phyloP scores from a whole-genome alignment of 371 early-diverging fungal genomes.

The Mucor saturninus region DNA sequence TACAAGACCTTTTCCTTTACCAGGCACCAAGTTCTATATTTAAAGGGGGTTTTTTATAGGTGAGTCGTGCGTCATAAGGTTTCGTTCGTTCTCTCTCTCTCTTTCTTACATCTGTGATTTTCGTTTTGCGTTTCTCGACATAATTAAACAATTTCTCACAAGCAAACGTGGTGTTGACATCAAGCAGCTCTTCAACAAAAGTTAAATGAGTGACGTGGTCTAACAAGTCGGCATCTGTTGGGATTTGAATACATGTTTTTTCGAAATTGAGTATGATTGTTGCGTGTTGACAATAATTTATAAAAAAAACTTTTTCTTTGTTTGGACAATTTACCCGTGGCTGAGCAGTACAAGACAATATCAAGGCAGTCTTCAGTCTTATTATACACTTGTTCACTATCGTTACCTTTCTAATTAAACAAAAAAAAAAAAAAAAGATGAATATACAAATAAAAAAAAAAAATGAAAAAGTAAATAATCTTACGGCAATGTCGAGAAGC shows the following conservation, averaged over 20 bases:
- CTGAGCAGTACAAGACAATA: constrained; percentile 40
- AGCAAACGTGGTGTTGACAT: constrained; percentile 65
- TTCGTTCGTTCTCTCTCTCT: too few species aligned
- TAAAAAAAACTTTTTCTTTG: background rate
- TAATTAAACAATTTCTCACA: constrained; percentile 68
- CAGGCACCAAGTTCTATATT: constrained; percentile 68
- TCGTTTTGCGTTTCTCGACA: constrained; percentile 60
- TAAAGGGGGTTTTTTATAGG: background rate
- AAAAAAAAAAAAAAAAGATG: background rate
- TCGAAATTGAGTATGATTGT: background rate
- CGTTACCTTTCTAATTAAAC: background rate
- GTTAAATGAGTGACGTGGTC: constrained; percentile 59
- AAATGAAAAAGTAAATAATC: background rate
- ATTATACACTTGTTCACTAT: constrained; percentile 23
- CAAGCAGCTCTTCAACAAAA: constrained; percentile 70
- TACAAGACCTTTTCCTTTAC: constrained; percentile 79
- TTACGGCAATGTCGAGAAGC: constrained; percentile 37
- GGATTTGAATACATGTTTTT: background rate
- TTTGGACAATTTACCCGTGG: constrained; percentile 28
- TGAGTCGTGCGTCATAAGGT: background rate
- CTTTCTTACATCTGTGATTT: constrained; percentile 60
- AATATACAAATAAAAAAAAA: background rate
- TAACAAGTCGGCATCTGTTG: constrained; percentile 32
- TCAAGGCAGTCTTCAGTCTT: constrained; percentile 43
- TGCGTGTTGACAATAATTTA: background rate